A percentile compares a stretch with the other conserved stretches of the same genome.
Evolutionary conservation across 495 filamentous ascomycete genomes (phyloP).

Genomic region (Trichoderma virens): DNA sequence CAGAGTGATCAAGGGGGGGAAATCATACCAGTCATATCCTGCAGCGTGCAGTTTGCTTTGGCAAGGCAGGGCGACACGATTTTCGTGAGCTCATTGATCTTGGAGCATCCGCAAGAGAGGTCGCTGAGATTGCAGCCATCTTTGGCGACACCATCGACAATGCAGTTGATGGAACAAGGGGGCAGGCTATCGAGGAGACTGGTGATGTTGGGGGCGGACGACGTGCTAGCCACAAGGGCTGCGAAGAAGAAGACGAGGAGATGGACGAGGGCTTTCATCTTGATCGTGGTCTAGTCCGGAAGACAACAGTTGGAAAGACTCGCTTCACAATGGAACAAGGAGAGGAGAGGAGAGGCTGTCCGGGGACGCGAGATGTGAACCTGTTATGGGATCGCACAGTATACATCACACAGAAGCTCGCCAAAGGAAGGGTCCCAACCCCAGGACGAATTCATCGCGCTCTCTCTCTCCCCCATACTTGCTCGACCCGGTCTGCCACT

Average conservation of each 20-base stretch:
- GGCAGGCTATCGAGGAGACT: conserved; percentile 20
- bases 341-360: background rate
- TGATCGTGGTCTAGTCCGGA: background rate
- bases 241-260: background rate
- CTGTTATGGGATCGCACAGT: background rate
- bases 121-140: conserved; percentile 21
- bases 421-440: no score
- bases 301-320: background rate
- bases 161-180: conserved; percentile 21
- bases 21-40: conserved; percentile 20
- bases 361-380: background rate
- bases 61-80: conserved; percentile 17
- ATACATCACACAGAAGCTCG: no score
- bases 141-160: conserved; percentile 16
- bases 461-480: background rate
- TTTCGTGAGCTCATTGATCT: conserved; percentile 14
- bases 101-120: conserved; percentile 21
- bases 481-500: background rate
- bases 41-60: conserved; percentile 14
- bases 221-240: background rate
- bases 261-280: background rate
- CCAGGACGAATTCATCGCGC: background rate
- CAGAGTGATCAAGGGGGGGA: no score
- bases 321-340: no score
- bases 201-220: background rate